Evolutionary conservation across 345 rosid genomes (phyloP).

Genomic region (Noccaea caerulescens): DNA sequence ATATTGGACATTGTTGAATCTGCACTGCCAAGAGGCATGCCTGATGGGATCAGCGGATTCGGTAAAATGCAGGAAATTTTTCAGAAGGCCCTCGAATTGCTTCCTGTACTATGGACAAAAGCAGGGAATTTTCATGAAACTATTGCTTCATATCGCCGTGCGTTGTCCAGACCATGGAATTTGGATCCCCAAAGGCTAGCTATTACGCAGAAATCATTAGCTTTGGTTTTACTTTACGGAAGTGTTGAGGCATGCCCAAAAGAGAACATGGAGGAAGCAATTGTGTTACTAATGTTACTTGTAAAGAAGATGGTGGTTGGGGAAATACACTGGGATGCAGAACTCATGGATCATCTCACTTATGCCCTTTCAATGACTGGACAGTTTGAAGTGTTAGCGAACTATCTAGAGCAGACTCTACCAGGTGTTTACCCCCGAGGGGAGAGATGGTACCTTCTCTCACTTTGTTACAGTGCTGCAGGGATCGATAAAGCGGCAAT

Average conservation of each 20-base stretch:
- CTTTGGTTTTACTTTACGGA: constrained; percentile 73
- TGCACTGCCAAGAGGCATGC: constrained; percentile 75
- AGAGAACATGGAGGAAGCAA: constrained; percentile 78
- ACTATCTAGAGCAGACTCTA: constrained; percentile 70
- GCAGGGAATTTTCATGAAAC: constrained; percentile 77
- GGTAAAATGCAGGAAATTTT: constrained; percentile 81
- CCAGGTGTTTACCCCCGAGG: constrained; percentile 72
- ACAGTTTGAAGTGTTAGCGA: constrained; percentile 67
- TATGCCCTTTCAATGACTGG: constrained; percentile 80
- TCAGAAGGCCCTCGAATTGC: constrained; percentile 84
- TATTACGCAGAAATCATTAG: constrained; percentile 74
- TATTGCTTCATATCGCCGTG: constrained; percentile 69
- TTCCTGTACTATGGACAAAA: constrained; percentile 70
- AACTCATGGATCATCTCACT: constrained; percentile 79
- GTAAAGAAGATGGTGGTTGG: constrained; percentile 68
- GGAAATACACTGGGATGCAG: constrained; percentile 80
- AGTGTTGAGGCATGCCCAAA: constrained; percentile 70
- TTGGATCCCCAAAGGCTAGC: constrained; percentile 77
- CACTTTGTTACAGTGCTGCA: constrained; percentile 84
- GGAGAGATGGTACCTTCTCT: constrained; percentile 90
- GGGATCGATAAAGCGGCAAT: constrained; percentile 71
- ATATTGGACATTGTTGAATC: constrained; percentile 75
- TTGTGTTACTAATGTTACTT: constrained; percentile 71
- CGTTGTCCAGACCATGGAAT: constrained; percentile 83
- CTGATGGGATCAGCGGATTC: constrained; percentile 57